phyloP scores from a whole-genome alignment of 225 moss, liverwort and hornwort species.

The Straminergon stramineum region DNA sequence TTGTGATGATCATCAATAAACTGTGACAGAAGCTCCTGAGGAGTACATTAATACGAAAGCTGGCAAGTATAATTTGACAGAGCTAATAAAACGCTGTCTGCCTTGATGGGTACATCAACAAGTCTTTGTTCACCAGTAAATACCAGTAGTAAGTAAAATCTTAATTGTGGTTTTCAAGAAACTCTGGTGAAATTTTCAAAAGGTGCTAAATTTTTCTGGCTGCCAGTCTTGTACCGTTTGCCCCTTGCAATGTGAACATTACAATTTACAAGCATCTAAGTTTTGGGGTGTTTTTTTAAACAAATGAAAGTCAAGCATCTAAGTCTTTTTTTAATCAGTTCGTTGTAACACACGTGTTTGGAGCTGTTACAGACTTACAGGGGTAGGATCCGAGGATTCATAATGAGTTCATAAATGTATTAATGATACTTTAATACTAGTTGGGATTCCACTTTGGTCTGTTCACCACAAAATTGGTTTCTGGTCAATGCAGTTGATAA shows the following conservation, averaged over 20 bases:
- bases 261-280: background rate
- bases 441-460: background rate
- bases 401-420: too few species aligned
- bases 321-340: background rate
- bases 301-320: too few species aligned
- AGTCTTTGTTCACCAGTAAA: background rate
- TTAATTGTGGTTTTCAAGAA: background rate
- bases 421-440: too few species aligned
- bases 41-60: background rate
- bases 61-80: background rate
- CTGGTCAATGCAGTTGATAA: background rate
- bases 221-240: too few species aligned
- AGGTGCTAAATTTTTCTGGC: background rate
- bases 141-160: background rate
- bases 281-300: too few species aligned
- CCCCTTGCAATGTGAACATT: background rate
- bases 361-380: background rate
- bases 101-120: background rate
- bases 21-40: background rate
- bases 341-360: background rate
- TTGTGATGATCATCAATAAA: background rate
- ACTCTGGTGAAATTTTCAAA: background rate
- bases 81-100: background rate
- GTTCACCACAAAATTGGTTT: background rate
- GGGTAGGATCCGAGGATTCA: background rate